Evolutionary conservation across 352 stramenopile species (phyloP).

Genomic region (Pythium aquatile): DNA sequence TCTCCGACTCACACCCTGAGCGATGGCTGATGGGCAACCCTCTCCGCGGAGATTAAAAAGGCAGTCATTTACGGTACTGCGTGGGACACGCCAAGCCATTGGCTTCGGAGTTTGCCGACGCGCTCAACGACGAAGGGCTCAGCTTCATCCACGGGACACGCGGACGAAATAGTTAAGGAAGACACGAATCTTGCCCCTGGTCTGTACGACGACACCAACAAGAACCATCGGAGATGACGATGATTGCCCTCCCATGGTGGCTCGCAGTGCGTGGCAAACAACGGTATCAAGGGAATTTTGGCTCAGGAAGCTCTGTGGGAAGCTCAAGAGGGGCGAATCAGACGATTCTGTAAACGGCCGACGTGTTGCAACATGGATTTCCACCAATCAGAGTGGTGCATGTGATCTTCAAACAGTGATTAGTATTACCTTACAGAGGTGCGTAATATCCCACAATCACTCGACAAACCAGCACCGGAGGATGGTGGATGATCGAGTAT

Average conservation of each 20-base stretch:
- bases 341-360: background rate
- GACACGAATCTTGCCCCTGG: no score
- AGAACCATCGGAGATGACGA: background rate
- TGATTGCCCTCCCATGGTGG: background rate
- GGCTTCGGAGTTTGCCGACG: background rate
- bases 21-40: background rate
- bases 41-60: background rate
- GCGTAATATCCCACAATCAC: background rate
- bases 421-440: background rate
- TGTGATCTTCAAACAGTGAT: background rate
- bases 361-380: background rate
- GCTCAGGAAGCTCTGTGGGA: background rate
- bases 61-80: background rate
- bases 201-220: no score
- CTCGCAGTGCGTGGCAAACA: background rate
- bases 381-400: background rate
- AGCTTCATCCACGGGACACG: background rate
- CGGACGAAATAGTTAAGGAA: no score
- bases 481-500: conserved; percentile 22
- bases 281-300: no score
- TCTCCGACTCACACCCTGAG: no score
- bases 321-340: background rate
- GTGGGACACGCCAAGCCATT: background rate
- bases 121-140: background rate
- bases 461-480: background rate